These are phyloP conservation scores for Cymbidium sinense DNA, from an alignment of 106 monocot genomes.

Conservation along the genomic window DNA sequence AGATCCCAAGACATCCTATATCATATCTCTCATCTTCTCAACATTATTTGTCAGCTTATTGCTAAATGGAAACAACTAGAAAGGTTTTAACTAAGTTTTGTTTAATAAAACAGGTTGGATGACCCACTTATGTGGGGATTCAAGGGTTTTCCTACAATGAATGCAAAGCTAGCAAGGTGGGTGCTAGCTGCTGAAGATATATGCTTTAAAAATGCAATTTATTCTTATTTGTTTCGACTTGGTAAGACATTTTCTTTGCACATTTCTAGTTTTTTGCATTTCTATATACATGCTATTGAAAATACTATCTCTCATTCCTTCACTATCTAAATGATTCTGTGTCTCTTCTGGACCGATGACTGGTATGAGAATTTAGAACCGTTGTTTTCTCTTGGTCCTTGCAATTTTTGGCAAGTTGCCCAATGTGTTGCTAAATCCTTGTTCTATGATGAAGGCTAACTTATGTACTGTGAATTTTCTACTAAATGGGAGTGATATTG, in stretches of 20 bases:
- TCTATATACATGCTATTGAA: neutral
- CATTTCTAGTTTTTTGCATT: neutral
- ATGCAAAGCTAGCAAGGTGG: constrained; percentile 84
- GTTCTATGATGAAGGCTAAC: neutral
- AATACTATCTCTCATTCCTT: neutral
- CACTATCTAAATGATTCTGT: neutral
- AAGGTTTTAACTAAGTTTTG: neutral
- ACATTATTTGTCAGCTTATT: neutral
- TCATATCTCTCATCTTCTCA: neutral
- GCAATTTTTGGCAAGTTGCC: neutral
- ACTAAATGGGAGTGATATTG: neutral
- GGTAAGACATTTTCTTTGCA: constrained; percentile 31
- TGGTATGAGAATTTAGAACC: neutral
- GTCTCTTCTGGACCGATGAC: neutral
- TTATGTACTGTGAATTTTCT: neutral
- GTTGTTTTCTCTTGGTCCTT: neutral
- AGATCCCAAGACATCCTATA: neutral
- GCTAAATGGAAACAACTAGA: neutral
- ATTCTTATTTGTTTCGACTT: constrained; percentile 84
- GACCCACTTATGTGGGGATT: constrained; percentile 99
- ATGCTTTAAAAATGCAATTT: constrained; percentile 81
- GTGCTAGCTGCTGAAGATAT: constrained; percentile 94
- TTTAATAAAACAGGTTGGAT: constrained; percentile 64
- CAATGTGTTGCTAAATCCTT: neutral
- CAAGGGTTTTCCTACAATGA: constrained; percentile 73